Percentiles rank a stretch among this genome's conserved stretches.
phyloP scores from a whole-genome alignment of 768 basidiomycete species.

The Mrakia hoshinonis region DNA sequence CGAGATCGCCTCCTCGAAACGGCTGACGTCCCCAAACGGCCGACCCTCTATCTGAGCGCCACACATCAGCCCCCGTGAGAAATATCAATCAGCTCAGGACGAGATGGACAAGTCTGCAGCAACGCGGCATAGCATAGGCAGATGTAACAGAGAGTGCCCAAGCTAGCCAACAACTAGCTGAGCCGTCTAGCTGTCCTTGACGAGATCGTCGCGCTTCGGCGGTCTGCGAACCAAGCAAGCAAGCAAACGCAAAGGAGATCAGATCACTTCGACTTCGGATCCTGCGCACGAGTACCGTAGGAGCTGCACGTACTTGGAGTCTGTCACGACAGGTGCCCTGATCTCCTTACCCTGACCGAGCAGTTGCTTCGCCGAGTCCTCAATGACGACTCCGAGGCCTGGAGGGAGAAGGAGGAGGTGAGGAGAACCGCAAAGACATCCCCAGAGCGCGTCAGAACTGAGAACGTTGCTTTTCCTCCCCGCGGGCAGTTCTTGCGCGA shows the following conservation, averaged over 20 bases:
- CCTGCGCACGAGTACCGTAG: not conserved
- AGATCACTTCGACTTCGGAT: not conserved
- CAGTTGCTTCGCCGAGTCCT: constrained; percentile 72
- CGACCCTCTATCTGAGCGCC: too few relatives aligned
- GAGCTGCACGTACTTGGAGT: not conserved
- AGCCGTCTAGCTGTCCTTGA: not conserved
- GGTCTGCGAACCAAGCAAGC: too few relatives aligned
- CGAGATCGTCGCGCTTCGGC: too few relatives aligned
- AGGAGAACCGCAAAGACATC: not conserved
- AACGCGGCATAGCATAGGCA: too few relatives aligned
- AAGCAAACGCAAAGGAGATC: too few relatives aligned
- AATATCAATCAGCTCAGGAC: not conserved
- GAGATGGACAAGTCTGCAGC: too few relatives aligned
- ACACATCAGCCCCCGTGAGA: not conserved
- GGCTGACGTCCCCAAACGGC: not conserved
- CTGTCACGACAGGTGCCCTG: constrained; percentile 30
- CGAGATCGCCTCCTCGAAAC: not conserved
- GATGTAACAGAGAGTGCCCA: too few relatives aligned
- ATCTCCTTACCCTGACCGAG: constrained; percentile 47
- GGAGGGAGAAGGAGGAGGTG: constrained; percentile 19
- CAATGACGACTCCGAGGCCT: constrained; percentile 59
- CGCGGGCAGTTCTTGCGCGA: too few relatives aligned
- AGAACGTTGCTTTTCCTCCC: not conserved
- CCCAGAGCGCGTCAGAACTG: not conserved
- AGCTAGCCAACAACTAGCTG: too few relatives aligned